phyloP scores from a whole-genome alignment of 768 basidiomycete genomes.

The Daedaleopsis sinensis region DNA sequence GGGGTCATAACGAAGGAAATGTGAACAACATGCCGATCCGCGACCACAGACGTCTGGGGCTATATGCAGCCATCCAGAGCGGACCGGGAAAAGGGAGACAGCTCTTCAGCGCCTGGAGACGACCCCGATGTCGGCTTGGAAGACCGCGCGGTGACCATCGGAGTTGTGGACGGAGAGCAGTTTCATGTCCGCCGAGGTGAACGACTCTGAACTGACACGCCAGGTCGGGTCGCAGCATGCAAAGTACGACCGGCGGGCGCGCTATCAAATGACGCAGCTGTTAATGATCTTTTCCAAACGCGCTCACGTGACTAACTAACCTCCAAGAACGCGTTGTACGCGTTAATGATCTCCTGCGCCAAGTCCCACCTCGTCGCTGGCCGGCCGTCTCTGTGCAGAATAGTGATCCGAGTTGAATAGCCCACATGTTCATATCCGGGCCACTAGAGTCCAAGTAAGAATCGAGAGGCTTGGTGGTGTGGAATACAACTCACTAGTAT shows the following conservation, averaged over 20 bases:
- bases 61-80: not conserved
- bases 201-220: not conserved
- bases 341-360: not conserved
- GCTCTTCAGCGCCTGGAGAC: not conserved
- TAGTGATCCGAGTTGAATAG: too few species aligned
- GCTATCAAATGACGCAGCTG: not conserved
- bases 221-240: not conserved
- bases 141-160: conserved; percentile 1
- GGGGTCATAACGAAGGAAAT: not conserved
- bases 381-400: not conserved
- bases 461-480: not conserved
- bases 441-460: conserved; percentile 4
- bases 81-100: not conserved
- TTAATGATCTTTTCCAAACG: not conserved
- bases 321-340: not conserved
- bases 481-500: conserved; percentile 1
- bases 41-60: not conserved
- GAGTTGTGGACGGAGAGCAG: not conserved
- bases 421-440: conserved; percentile 8
- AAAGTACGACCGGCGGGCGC: not conserved
- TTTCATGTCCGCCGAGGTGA: not conserved
- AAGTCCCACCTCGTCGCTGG: conserved; percentile 2
- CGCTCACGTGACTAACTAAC: not conserved
- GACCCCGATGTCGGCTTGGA: conserved; percentile 11
- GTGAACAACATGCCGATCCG: not conserved